Evolutionary conservation across 2,329 filamentous ascomycete genomes (phyloP), one percentile per base, ranked within the genome.

Genomic region (Fusarium sp.): DNA sequence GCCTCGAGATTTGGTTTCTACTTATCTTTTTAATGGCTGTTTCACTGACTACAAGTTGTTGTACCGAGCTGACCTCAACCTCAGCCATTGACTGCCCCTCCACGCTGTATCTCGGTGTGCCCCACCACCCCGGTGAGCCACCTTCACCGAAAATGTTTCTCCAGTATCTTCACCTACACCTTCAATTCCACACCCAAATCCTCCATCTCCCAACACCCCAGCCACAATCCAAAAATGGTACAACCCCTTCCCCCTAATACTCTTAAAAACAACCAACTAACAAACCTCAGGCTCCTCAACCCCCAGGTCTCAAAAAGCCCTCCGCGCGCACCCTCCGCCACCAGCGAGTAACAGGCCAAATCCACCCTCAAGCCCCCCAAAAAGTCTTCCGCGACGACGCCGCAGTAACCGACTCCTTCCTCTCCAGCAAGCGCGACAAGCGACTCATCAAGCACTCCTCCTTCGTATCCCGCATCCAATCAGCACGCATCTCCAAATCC

Each of bases 351-450:
- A 83, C 85, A 69, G 85, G 83, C 76, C 78, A 84, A 77, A 82
- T 85, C 76, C 85, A 87, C 79, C 85, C 86, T 17, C 84, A 87
- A 70, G 81, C 86, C 28, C 87, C 89, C 57, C 83, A 85, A 79
- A 87, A 87, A 78, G 84, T 85, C 18, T 87, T 88, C 80, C 88
- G 87, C 59, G 79, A 84, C 55, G 83, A 87, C 76, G 86, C 88
- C 75, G 80, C 84, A 54, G 85, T 88, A 20, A 82, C 85, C 51
- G 88, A 90, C 80, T 72, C 81, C 69, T 95, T 96, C 82, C 85
- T 90, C 69, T 88, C 90, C 62, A 91, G 88, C 72, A 98, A 98
- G 83, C 91, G 90, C 80, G 94, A 97, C 85, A 97, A 96, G 85
- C 93, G 92, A 31, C 85, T 88, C 39, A 94, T 97, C 77, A 95